These are phyloP conservation scores for Fusarium marasasianum DNA, from an alignment of 2,329 filamentous ascomycete species.

Conservation along the genomic window DNA sequence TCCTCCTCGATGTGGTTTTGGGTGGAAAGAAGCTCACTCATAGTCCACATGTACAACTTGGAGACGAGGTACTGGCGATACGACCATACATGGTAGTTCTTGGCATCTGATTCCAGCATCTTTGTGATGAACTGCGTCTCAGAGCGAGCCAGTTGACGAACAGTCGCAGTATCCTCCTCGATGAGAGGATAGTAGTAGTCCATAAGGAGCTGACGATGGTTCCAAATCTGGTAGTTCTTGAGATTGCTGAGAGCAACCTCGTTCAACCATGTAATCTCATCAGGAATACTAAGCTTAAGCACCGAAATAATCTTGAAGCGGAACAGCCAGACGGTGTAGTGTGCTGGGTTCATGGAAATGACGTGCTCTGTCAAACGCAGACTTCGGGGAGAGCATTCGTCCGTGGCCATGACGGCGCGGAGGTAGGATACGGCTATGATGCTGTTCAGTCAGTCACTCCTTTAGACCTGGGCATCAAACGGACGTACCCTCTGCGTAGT, in stretches of 20 bases:
- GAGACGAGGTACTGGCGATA: slow-evolving; percentile 80
- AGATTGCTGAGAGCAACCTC: slow-evolving; percentile 81
- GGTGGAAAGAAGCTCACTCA: slow-evolving; percentile 75
- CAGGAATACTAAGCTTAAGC: slow-evolving; percentile 69
- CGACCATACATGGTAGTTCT: slow-evolving; percentile 99
- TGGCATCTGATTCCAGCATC: slow-evolving; percentile 87
- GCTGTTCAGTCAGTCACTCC: slow-evolving; percentile 34
- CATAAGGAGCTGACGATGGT: slow-evolving; percentile 73
- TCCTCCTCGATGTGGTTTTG: slow-evolving; percentile 80
- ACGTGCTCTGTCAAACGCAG: slow-evolving; percentile 87
- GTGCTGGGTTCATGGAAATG: slow-evolving; percentile 92
- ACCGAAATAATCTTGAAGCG: slow-evolving; percentile 80
- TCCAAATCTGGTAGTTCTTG: slow-evolving; percentile 99
- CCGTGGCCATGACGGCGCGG: slow-evolving; percentile 88
- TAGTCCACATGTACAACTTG: slow-evolving; percentile 74
- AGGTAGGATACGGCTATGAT: slow-evolving; percentile 84
- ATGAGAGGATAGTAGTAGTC: slow-evolving; percentile 68
- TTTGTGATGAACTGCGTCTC: slow-evolving; percentile 80
- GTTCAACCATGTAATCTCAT: slow-evolving; percentile 89
- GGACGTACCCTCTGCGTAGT: slow-evolving; percentile 80
- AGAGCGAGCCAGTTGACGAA: slow-evolving; percentile 66
- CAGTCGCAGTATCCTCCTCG: slow-evolving; percentile 62
- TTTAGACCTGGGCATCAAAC: slow-evolving; percentile 10
- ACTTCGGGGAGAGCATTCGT: slow-evolving; percentile 83
- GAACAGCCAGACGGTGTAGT: slow-evolving; percentile 99